A percentile compares a stretch with the other conserved stretches of the same genome.
Conservation (phyloP, 2,329 filamentous ascomycete species). For the Phaeoacremonium minimum region DNA sequence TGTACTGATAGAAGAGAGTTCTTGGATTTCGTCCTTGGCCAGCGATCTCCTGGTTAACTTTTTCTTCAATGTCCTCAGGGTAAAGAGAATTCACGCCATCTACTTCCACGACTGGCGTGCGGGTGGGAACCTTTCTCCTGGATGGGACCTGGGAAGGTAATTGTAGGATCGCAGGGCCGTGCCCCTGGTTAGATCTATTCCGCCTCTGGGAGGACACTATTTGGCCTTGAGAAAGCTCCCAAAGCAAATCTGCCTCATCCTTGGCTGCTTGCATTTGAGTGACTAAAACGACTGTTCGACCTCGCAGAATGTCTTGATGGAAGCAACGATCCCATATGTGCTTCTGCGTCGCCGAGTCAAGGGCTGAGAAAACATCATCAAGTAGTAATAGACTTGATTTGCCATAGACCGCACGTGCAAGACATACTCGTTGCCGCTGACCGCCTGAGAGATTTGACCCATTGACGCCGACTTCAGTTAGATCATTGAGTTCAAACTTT, state of each 20-base stretch:
- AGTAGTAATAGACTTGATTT: slow-evolving; percentile 5
- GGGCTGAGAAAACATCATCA: slow-evolving; percentile 10
- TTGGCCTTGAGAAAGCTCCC: background rate
- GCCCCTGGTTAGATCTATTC: too few relatives aligned
- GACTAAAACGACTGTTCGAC: background rate
- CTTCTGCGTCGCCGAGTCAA: slow-evolving; percentile 6
- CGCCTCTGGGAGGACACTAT: background rate
- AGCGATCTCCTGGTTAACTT: background rate
- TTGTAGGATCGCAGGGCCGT: background rate
- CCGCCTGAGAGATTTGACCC: slow-evolving; percentile 15
- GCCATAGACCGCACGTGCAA: slow-evolving; percentile 12
- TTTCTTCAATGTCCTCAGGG: background rate
- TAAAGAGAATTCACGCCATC: background rate
- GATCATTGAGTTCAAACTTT: slow-evolving; percentile 28
- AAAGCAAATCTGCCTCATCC: background rate
- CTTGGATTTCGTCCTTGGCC: background rate
- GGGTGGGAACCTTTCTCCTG: background rate
- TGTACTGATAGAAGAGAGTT: background rate
- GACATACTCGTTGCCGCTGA: slow-evolving; percentile 15
- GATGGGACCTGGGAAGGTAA: background rate
- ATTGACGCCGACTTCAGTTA: slow-evolving; percentile 12
- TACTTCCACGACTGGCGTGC: background rate
- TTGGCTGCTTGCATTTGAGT: background rate
- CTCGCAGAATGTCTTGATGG: background rate
- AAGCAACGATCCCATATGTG: background rate